These are phyloP conservation scores for Dothideomycetes sp. DNA, from an alignment of 2,329 filamentous ascomycete genomes.

Conservation along the genomic window DNA sequence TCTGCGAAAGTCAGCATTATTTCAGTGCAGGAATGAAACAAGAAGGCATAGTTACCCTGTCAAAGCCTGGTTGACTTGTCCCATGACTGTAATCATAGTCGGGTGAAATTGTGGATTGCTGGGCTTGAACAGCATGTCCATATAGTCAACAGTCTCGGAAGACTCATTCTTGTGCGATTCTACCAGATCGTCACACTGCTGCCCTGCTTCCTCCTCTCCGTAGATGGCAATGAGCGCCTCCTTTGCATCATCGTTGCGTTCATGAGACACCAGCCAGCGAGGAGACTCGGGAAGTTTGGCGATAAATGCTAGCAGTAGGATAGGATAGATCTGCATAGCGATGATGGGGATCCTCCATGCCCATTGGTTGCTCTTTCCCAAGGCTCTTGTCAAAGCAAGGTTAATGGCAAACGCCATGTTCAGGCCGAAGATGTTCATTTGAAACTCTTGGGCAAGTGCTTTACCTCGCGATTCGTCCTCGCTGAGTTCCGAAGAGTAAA, in stretches of 20 bases:
- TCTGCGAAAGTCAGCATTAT: not conserved
- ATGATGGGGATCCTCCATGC: constrained; percentile 52
- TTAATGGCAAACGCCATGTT: constrained; percentile 52
- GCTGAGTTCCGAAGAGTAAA: constrained; percentile 47
- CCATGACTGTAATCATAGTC: constrained; percentile 50
- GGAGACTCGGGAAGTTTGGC: constrained; percentile 46
- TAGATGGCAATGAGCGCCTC: constrained; percentile 38
- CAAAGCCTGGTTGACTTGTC: constrained; percentile 50
- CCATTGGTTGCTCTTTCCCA: constrained; percentile 49
- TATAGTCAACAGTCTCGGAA: constrained; percentile 37
- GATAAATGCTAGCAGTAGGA: constrained; percentile 42
- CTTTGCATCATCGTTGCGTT: constrained; percentile 39
- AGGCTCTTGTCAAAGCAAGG: constrained; percentile 38
- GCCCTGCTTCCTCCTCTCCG: constrained; percentile 37
- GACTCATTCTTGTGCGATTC: constrained; percentile 39
- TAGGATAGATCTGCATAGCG: constrained; percentile 48
- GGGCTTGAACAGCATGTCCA: constrained; percentile 45
- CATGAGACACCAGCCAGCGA: constrained; percentile 45
- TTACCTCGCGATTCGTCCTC: constrained; percentile 47
- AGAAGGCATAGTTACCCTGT: constrained; percentile 25
- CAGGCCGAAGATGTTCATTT: constrained; percentile 52
- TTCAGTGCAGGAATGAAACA: constrained; percentile 14
- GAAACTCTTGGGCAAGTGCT: constrained; percentile 52
- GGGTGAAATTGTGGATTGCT: constrained; percentile 47
- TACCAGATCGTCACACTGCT: constrained; percentile 39